Evolutionary conservation across 2,329 filamentous ascomycete species (phyloP), one percentile per base, ranked within the genome.

Genomic region (Colletotrichum magnum): DNA sequence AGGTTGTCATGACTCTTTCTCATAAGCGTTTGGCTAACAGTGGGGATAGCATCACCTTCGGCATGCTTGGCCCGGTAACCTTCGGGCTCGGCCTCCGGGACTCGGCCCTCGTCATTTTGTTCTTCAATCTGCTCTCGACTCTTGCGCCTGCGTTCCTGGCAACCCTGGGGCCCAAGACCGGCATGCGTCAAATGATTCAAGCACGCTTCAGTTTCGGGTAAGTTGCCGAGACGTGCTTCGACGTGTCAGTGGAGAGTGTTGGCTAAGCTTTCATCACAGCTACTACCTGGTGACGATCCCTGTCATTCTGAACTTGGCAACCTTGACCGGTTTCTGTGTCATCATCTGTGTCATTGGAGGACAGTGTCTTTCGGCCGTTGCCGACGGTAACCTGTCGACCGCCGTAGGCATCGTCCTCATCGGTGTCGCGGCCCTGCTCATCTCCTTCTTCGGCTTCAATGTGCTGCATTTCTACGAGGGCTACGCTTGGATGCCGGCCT

Each of bases 381-480:
- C 77, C 7, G 71, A 77, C 18, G 77, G 78, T 0, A 73, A 74
- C 13, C 72, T 87, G 43, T 81, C 78, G 41, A 78, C 82, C 1
- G 80, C 80, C 1, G 81, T 84, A 6, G 85, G 85, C 9, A 86
- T 88, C 50, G 81, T 85, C 48, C 80, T 88, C 47, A 82, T 85
- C 47, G 80, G 79, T 2, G 64, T 87, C 4, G 73, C 85, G 4
- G 79, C 81, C 0, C 76, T 87, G 6, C 58, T 84, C 18, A 80
- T 87, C 26, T 84, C 83, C 0, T 85, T 87, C 71, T 82, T 82
- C 57, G 86, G 86, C 1, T 83, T 83, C 72, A 79, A 77, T 69
- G 74, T 80, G 3, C 75, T 87, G 45, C 81, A 86, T 68, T 68
- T 79, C 18, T 86, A 84, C 65, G 83, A 86, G 70, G 77, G 80